Evolutionary conservation across 2,329 filamentous ascomycete genomes (phyloP).

Genomic region (Arthrobotrys entomopaga): DNA sequence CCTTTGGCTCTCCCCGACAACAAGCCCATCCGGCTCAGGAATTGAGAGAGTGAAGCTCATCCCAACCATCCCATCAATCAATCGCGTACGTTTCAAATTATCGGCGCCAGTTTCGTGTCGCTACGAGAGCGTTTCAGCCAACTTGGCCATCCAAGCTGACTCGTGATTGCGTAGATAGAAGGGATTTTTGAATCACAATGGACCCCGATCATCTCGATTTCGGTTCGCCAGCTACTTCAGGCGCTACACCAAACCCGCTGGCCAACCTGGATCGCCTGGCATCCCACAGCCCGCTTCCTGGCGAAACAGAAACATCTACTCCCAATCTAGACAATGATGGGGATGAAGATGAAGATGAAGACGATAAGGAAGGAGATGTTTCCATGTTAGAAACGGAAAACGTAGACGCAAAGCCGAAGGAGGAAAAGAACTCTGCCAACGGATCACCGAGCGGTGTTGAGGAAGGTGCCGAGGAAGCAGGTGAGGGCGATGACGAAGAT

Average conservation of each 20-base stretch:
- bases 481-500: slow-evolving; percentile 57
- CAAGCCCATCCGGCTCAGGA: too few species aligned
- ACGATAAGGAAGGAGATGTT: slow-evolving; percentile 57
- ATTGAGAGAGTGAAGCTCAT: too few species aligned
- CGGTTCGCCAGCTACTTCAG: slow-evolving; percentile 49
- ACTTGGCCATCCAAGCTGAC: background rate
- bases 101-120: background rate
- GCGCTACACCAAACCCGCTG: slow-evolving; percentile 44
- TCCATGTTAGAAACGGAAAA: slow-evolving; percentile 57
- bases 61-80: too few species aligned
- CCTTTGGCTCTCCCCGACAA: too few species aligned
- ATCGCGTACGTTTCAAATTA: too few species aligned
- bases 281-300: slow-evolving; percentile 50
- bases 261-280: slow-evolving; percentile 51
- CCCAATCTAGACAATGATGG: slow-evolving; percentile 51
- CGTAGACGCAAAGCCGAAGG: slow-evolving; percentile 49
- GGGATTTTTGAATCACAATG: slow-evolving; percentile 23
- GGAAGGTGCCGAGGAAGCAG: slow-evolving; percentile 45
- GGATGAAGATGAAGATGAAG: slow-evolving; percentile 55
- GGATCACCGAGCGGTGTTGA: slow-evolving; percentile 51
- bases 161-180: slow-evolving; percentile 2
- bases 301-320: slow-evolving; percentile 53
- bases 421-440: slow-evolving; percentile 49
- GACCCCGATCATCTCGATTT: slow-evolving; percentile 46
- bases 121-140: background rate